Base-by-base conservation (phyloP, 306 rosid species). In the Quercus variabilis region DNA sequence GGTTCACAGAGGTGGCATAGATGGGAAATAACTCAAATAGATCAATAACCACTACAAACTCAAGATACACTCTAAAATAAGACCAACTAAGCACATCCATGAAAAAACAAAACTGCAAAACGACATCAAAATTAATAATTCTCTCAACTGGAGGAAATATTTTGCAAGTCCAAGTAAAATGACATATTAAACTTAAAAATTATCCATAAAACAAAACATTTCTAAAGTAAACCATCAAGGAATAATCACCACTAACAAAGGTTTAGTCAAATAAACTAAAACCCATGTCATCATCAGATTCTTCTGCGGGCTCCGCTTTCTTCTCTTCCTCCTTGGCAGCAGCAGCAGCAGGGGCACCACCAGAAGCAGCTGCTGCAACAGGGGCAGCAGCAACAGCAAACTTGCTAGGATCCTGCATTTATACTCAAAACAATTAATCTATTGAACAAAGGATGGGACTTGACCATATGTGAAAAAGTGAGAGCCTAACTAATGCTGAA, bases 291-390 rank as follows among this genome's bases (percentile, higher is more conserved):
- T 81, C 91, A 19, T 88, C 91, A 0, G 89, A 83, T 54, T 86
- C 89, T 5, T 88, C 91, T 1, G 86, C 95, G 0, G 97, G 91
- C 65, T 94, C 97, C 0, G 87, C 94, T 70, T 91, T 86, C 89
- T 89, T 88, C 12, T 85, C 92, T 72, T 92, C 97, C 28, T 17
- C 89, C 72, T 85, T 85, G 1, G 91, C 86, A 0, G 93, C 83
- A 58, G 92, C 85, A 58, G 90, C 84, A 60, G 85, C 88, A 3
- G 90, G 77, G 8, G 74, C 90, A 43, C 52, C 82, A 17, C 71
- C 79, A 0, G 83, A 17, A n/a, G 0, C 75, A n/a, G 80, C 77
- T 28, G 41, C 81, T 5, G 86, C 84, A 0, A 79, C 88, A 6
- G 79, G 81, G 18, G 74, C 85, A 2, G 80, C 78, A 1, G 83